Base-by-base conservation (phyloP, 2,329 filamentous ascomycete genomes). In the Pseudogymnoascus sp. region DNA sequence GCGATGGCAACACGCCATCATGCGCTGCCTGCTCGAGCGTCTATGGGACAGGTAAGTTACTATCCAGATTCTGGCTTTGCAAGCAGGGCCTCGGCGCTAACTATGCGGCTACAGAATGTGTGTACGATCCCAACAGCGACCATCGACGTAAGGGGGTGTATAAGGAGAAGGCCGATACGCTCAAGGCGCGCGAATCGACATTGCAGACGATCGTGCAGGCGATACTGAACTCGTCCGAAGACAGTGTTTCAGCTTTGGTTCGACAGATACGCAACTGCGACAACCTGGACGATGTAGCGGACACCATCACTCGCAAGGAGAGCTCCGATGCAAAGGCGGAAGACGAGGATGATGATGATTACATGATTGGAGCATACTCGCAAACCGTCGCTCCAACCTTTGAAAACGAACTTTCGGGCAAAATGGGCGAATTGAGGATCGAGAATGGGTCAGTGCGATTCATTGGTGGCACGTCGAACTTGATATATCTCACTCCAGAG, bases 1-100 rank as follows among this genome's bases (percentile, higher is more conserved):
- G 93, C 74, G 93, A 97, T 75, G 93, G 93, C 64, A 92, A 92
- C 62, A 81, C 90, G 4, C 93, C 93, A 5, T 92, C 90, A 69
- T 97, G 94, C 73, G 93, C 93, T 6, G 93, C 94, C n/a, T 99
- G 94, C 76, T 86, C 90, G 65, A 96, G 92, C 68, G 93, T 97
- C 61, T 97, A 99, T 73, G 84, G 86, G 65, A 94, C 90, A 64
- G 71, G 71, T 72, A 60, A 69, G 68, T 64, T 58, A 36, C 5
- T 59, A 27, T 21, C 17, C 61, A 65, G 41, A 63, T 59, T 42
- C 55, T 29, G 38, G 25, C 44, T 31, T 58, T 58, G n/a, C 62
- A 25, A 41, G 36, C 51, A 51, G 13, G 29, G 27, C 10, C 35
- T 59, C n/a, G 9, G 17, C 58, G 58, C 58, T 59, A 59, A 41